A percentile compares a stretch with the other conserved stretches of the same genome.
Evolutionary conservation across 441 rosid species (phyloP).

Genomic region (Gossypium schwendimanii): DNA sequence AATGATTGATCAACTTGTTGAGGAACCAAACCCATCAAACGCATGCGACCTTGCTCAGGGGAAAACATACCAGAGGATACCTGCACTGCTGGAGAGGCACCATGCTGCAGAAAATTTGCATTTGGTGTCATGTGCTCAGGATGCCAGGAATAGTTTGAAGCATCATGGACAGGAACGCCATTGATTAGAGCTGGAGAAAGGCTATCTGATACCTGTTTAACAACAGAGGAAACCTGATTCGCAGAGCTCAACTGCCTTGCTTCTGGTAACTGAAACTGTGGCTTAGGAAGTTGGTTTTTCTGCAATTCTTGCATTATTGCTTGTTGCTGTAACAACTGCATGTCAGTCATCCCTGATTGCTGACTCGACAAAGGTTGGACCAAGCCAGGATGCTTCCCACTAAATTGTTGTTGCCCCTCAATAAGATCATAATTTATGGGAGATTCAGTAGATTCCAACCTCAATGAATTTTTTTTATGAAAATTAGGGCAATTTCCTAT

Average conservation of each 20-base stretch:
- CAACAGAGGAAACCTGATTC: slow-evolving; percentile 40
- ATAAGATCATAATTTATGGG: slow-evolving; percentile 63
- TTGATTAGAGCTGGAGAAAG: slow-evolving; percentile 45
- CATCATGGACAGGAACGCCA: slow-evolving; percentile 59
- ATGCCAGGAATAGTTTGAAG: slow-evolving; percentile 52
- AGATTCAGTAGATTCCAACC: slow-evolving; percentile 55
- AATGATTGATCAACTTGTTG: slow-evolving; percentile 64
- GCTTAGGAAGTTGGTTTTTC: slow-evolving; percentile 56
- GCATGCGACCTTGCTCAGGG: slow-evolving; percentile 51
- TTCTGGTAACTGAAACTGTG: slow-evolving; percentile 46
- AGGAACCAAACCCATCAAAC: slow-evolving; percentile 41
- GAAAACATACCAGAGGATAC: slow-evolving; percentile 49
- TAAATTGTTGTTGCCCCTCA: slow-evolving; percentile 58
- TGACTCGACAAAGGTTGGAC: slow-evolving; percentile 58
- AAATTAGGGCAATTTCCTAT: slow-evolving; percentile 39
- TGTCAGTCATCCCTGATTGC: slow-evolving; percentile 56
- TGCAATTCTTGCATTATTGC: slow-evolving; percentile 61
- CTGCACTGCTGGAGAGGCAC: slow-evolving; percentile 41
- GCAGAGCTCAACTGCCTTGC: slow-evolving; percentile 40
- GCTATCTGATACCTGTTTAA: slow-evolving; percentile 34
- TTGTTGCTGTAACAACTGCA: slow-evolving; percentile 70
- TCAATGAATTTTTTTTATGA: slow-evolving; percentile 39
- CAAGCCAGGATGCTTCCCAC: slow-evolving; percentile 48
- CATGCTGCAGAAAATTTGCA: slow-evolving; percentile 50
- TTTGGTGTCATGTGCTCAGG: slow-evolving; percentile 45